Percentiles rank a stretch among this genome's conserved stretches.
Evolutionary conservation across 1,284 basidiomycete species (phyloP).

Genomic region (Quambalaria eucalypti): DNA sequence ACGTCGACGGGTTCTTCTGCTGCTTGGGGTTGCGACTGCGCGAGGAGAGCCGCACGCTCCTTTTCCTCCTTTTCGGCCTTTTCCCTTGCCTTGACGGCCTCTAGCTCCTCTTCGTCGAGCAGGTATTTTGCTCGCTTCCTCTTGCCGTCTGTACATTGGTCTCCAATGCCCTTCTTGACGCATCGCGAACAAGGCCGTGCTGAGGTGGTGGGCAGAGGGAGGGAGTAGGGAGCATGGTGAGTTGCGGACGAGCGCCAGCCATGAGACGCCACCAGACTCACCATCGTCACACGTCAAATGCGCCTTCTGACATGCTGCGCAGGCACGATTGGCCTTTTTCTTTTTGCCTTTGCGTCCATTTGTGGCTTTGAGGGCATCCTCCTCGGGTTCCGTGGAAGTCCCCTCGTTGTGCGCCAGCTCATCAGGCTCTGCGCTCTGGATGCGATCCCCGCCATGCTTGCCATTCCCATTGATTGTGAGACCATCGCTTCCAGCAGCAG

Average conservation of each 20-base stretch:
- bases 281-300: slow-evolving; percentile 96
- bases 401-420: too few species aligned
- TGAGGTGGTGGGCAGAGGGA: slow-evolving; percentile 45
- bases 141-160: slow-evolving; percentile 82
- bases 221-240: neutral
- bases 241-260: neutral
- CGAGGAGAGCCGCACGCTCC: slow-evolving; percentile 14
- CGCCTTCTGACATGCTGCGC: slow-evolving; percentile 82
- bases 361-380: too few species aligned
- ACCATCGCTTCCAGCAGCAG: neutral
- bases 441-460: neutral
- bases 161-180: slow-evolving; percentile 80
- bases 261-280: slow-evolving; percentile 48
- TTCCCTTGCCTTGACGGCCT: neutral
- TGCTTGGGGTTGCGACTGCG: neutral
- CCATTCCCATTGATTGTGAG: neutral
- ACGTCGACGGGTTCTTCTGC: neutral
- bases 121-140: slow-evolving; percentile 95
- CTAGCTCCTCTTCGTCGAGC: slow-evolving; percentile 41
- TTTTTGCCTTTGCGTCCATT: slow-evolving; percentile 15
- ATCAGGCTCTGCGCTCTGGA: too few species aligned
- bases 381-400: too few species aligned
- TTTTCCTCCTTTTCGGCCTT: slow-evolving; percentile 26
- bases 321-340: slow-evolving; percentile 84
- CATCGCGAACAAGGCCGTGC: slow-evolving; percentile 91